Percentiles rank a stretch among this genome's conserved stretches.
Evolutionary conservation across 2,329 filamentous ascomycete species (phyloP).

Genomic region (Alternaria atra): DNA sequence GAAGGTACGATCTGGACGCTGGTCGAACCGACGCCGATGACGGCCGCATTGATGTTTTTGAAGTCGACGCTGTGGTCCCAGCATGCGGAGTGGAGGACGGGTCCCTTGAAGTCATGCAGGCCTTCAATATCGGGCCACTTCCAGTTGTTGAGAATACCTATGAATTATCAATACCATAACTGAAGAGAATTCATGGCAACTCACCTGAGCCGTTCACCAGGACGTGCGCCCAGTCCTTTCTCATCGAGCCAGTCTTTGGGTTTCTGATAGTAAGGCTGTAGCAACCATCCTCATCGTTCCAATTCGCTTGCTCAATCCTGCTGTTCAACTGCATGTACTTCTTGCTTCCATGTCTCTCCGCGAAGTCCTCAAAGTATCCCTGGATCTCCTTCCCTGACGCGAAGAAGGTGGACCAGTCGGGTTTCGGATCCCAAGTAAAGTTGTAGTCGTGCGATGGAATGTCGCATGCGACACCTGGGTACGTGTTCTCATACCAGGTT

Average conservation of each 20-base stretch:
- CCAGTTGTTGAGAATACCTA: slow-evolving; percentile 56
- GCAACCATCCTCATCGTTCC: slow-evolving; percentile 54
- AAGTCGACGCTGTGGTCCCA: slow-evolving; percentile 54
- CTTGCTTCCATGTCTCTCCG: slow-evolving; percentile 65
- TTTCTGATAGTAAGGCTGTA: slow-evolving; percentile 53
- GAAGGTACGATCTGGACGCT: slow-evolving; percentile 50
- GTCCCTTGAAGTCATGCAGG: slow-evolving; percentile 54
- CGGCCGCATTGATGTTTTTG: slow-evolving; percentile 39
- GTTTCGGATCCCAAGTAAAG: slow-evolving; percentile 68
- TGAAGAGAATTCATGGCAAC: not conserved
- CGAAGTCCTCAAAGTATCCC: slow-evolving; percentile 59
- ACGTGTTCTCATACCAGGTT: slow-evolving; percentile 49
- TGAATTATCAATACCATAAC: slow-evolving; percentile 48
- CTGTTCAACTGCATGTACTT: slow-evolving; percentile 59
- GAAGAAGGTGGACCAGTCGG: slow-evolving; percentile 63
- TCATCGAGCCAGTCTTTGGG: slow-evolving; percentile 41
- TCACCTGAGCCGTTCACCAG: slow-evolving; percentile 57
- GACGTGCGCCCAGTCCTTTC: slow-evolving; percentile 51
- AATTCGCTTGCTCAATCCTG: slow-evolving; percentile 55
- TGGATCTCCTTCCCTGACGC: slow-evolving; percentile 60
- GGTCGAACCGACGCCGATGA: slow-evolving; percentile 48
- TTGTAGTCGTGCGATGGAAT: slow-evolving; percentile 66
- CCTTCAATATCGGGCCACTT: slow-evolving; percentile 57
- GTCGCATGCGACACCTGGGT: slow-evolving; percentile 48
- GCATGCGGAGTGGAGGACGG: slow-evolving; percentile 55